Base-by-base conservation (phyloP, 352 stramenopile species). In the Phytophthora hybrid region DNA sequence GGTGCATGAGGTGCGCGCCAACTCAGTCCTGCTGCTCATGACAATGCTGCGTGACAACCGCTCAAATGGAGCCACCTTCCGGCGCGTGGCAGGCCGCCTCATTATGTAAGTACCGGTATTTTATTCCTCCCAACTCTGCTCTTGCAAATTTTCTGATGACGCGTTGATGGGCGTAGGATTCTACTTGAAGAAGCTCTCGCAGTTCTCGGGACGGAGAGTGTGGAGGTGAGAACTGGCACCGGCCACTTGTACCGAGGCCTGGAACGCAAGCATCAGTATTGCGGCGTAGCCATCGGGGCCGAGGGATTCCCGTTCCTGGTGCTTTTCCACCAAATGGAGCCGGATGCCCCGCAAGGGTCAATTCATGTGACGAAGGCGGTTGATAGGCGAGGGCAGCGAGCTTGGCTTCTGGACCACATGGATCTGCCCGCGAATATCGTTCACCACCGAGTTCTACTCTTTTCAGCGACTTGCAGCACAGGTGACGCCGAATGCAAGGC, bases 161-260 rank as follows among this genome's bases (percentile, higher is more conserved):
- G 44, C 29, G 16, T 68, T 52, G 7, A 11, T 32, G 6, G 37
- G 16, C 59, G 9, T 19, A 89, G 82, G 71, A 80, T 91, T 21
- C 66, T 93, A 14, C 59, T 93, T 5, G 85, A 93, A 62, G 83
- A 91, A 67, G 76, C 83, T 1, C 54, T 90, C 19, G 74, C 75
- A 8, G 63, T 76, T 10, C 29, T 84, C 4, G 66, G 73, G 2
- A 82, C 77, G 3, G 61, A 80, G 29, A 55, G 61, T 21, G 78
- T 83, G 37, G 54, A 88, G 13, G 61, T 91, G 4, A 49, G 63
- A 1, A 85, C 79, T 19, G 67, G 69, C 1, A 77, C 63, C 2
- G 81, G 83, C 1, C 59, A 84, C 47, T 44, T 67, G 29, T 79
- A 86, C 32, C 53, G 69, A 0, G 82, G 84, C 3, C 46, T 82